These are phyloP conservation scores for Phytophthora agathidicida DNA, from an alignment of 352 stramenopile genomes.

Conservation along the genomic window DNA sequence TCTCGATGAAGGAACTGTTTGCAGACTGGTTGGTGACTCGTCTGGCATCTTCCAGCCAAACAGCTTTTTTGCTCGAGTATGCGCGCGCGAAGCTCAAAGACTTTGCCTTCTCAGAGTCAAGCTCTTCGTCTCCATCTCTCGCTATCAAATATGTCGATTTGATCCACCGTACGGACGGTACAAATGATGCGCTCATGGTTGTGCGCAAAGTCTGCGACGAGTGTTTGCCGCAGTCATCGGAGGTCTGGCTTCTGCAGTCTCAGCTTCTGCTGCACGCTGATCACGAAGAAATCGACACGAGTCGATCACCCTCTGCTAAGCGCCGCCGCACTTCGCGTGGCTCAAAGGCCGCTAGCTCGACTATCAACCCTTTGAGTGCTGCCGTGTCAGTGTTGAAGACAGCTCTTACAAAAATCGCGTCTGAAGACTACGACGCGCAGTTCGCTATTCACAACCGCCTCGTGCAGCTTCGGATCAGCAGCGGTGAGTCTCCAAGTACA, in stretches of 20 bases:
- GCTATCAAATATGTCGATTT: conserved; percentile 72
- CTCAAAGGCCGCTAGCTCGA: conserved; percentile 12
- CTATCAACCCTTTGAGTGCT: conserved; percentile 35
- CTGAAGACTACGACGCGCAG: conserved; percentile 49
- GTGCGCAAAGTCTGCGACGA: conserved; percentile 50
- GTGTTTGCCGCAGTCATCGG: conserved; percentile 37
- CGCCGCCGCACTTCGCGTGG: conserved; percentile 54
- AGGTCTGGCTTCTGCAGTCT: conserved; percentile 74
- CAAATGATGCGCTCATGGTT: conserved; percentile 46
- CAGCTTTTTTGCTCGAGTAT: conserved; percentile 57
- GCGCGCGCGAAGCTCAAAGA: conserved; percentile 61
- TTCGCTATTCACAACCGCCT: conserved; percentile 57
- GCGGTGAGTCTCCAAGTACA: conserved; percentile 15
- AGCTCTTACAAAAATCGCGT: conserved; percentile 47
- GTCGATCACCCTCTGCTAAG: conserved; percentile 41
- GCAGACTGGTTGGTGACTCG: conserved; percentile 69
- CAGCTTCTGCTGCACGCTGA: conserved; percentile 71
- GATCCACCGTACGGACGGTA: conserved; percentile 70
- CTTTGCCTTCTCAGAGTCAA: conserved; percentile 34
- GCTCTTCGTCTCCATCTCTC: conserved; percentile 34
- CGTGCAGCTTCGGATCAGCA: conserved; percentile 58
- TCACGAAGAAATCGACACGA: conserved; percentile 15
- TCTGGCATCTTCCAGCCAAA: conserved; percentile 48
- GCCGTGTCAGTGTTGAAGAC: conserved; percentile 57
- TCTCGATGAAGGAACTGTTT: conserved; percentile 69